Conservation (phyloP, 805 yeast species). For the Hanseniaspora vineae region DNA sequence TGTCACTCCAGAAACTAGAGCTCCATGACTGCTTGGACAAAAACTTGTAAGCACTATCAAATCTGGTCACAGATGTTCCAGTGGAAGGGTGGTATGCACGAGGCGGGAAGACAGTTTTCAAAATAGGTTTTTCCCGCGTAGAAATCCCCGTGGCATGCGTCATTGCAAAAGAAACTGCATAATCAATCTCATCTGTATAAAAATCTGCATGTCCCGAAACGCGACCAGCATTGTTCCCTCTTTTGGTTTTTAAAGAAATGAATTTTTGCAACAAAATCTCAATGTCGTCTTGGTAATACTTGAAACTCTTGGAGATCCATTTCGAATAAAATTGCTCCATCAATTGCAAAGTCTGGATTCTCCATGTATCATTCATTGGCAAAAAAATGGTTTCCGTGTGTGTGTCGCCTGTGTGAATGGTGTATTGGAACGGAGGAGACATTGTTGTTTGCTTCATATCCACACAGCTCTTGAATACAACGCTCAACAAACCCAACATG, state of each 20-base stretch:
- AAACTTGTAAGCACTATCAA: conserved; percentile 56
- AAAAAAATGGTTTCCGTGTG: conserved; percentile 21
- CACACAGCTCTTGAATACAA: conserved; percentile 64
- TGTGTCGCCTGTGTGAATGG: conserved; percentile 23
- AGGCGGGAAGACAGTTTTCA: neutral
- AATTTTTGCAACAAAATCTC: conserved; percentile 72
- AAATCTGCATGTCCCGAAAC: conserved; percentile 8
- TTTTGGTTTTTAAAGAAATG: conserved; percentile 28
- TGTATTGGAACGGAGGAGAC: conserved; percentile 66
- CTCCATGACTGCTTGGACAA: conserved; percentile 71
- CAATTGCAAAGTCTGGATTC: conserved; percentile 50
- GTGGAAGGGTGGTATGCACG: neutral
- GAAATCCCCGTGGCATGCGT: conserved; percentile 71
- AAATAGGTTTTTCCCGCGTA: conserved; percentile 33
- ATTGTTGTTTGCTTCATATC: conserved; percentile 79
- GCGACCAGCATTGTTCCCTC: neutral
- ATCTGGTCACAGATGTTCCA: conserved; percentile 12
- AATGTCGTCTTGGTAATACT: conserved; percentile 55
- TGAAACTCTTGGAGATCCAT: conserved; percentile 55
- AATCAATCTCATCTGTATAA: conserved; percentile 38
- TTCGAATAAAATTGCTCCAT: conserved; percentile 44
- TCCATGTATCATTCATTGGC: conserved; percentile 68
- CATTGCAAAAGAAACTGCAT: conserved; percentile 82
- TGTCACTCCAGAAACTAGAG: conserved; percentile 26
- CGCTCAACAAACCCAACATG: conserved; percentile 64